A percentile compares a stretch with the other conserved stretches of the same genome.
Evolutionary conservation across 768 basidiomycete species (phyloP).

Genomic region (Dacryopinax spathularia): DNA sequence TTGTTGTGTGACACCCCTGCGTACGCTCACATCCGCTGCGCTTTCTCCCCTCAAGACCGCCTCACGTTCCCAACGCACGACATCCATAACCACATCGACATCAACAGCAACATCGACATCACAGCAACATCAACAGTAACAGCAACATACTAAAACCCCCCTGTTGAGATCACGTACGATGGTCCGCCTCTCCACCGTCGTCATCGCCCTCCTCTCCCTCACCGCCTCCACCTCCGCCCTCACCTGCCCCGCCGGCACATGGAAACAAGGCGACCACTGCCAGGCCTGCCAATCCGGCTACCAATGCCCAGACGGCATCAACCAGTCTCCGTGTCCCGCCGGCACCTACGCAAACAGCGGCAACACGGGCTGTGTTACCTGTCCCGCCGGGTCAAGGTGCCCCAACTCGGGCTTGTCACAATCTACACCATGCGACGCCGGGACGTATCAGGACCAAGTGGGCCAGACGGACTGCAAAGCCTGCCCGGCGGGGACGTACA

Average conservation of each 20-base stretch:
- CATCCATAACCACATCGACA: neutral
- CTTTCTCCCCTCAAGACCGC: neutral
- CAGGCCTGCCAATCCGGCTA: neutral
- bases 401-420: neutral
- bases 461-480: neutral
- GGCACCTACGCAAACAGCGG: neutral
- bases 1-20: too few relatives aligned
- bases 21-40: too few relatives aligned
- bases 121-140: neutral
- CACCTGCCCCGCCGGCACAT: neutral
- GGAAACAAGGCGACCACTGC: constrained; percentile 1
- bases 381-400: neutral
- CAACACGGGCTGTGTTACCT: neutral
- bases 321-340: neutral
- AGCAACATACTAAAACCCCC: neutral
- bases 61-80: neutral
- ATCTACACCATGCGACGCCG: neutral
- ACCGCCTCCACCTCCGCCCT: neutral
- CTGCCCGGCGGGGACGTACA: neutral
- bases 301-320: neutral
- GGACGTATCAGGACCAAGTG: neutral
- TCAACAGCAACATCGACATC: neutral
- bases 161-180: too few relatives aligned
- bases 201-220: neutral
- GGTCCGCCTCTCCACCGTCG: neutral